Evolutionary conservation across 2,329 filamentous ascomycete genomes (phyloP).

Genomic region (Dryadomyces quercivorus): DNA sequence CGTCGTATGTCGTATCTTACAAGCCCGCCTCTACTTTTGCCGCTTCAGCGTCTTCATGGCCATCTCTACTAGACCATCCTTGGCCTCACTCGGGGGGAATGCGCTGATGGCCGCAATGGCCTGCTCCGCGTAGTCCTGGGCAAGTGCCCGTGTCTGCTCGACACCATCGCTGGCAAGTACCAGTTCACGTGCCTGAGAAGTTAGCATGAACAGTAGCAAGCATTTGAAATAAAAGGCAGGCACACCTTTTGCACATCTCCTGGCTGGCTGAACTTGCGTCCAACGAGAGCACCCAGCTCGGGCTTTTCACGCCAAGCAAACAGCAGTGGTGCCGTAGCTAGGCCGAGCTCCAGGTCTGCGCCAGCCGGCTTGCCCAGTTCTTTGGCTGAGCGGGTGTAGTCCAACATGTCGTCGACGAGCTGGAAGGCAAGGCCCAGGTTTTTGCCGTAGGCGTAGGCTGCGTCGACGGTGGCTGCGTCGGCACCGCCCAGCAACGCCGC

Average conservation of each 20-base stretch:
- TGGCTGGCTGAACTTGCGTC: slow-evolving; percentile 72
- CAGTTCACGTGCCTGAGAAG: slow-evolving; percentile 64
- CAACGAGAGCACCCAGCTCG: slow-evolving; percentile 77
- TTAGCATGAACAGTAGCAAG: slow-evolving; percentile 6
- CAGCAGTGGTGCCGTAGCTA: slow-evolving; percentile 84
- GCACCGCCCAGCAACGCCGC: slow-evolving; percentile 75
- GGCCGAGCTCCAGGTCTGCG: slow-evolving; percentile 81
- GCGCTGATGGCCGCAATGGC: slow-evolving; percentile 71
- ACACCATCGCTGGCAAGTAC: slow-evolving; percentile 77
- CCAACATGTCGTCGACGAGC: slow-evolving; percentile 93
- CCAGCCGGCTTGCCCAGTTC: slow-evolving; percentile 92
- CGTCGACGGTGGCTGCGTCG: slow-evolving; percentile 67
- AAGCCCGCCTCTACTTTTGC: slow-evolving; percentile 47
- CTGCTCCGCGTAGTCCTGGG: slow-evolving; percentile 80
- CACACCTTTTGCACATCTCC: slow-evolving; percentile 78
- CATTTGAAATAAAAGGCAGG: slow-evolving; percentile 11
- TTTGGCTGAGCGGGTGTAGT: slow-evolving; percentile 76
- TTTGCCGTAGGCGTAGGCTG: slow-evolving; percentile 83
- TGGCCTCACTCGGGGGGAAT: slow-evolving; percentile 93
- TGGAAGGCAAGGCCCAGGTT: slow-evolving; percentile 94
- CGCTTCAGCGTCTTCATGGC: slow-evolving; percentile 83
- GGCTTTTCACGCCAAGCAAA: slow-evolving; percentile 90
- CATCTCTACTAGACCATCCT: slow-evolving; percentile 85
- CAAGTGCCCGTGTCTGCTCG: slow-evolving; percentile 80
- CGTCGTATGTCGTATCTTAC: background rate